Conservation (phyloP, 1,139 yeast species). For the Taphrina confusa region DNA sequence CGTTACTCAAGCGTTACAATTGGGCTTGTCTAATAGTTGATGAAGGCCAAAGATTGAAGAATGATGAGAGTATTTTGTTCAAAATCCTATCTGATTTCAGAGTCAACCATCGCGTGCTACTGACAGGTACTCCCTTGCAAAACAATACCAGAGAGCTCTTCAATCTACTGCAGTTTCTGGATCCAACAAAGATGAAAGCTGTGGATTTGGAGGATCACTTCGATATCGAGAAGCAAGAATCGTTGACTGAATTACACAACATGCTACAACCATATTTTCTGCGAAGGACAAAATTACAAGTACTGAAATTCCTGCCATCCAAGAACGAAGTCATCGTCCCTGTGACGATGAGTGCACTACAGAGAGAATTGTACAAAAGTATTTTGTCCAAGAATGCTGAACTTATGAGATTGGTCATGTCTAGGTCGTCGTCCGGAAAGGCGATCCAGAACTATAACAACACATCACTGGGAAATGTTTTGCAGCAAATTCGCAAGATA, state of each 20-base stretch:
- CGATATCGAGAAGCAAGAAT: slow-evolving; percentile 34
- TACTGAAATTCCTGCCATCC: slow-evolving; percentile 39
- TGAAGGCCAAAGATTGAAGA: slow-evolving; percentile 88
- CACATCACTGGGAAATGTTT: slow-evolving; percentile 37
- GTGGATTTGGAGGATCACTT: slow-evolving; percentile 32
- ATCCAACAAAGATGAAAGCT: slow-evolving; percentile 38
- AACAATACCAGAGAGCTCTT: slow-evolving; percentile 76
- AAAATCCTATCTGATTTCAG: slow-evolving; percentile 71
- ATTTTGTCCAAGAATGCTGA: slow-evolving; percentile 40
- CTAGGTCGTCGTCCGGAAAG: slow-evolving; percentile 28
- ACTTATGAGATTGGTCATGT: slow-evolving; percentile 36
- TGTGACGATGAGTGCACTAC: slow-evolving; percentile 40
- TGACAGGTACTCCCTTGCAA: slow-evolving; percentile 86
- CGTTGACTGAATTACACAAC: slow-evolving; percentile 38
- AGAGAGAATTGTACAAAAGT: slow-evolving; percentile 39
- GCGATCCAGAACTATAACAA: slow-evolving; percentile 36
- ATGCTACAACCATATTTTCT: slow-evolving; percentile 39
- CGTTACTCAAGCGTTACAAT: slow-evolving; percentile 63
- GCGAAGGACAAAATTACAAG: slow-evolving; percentile 41
- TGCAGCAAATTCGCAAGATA: slow-evolving; percentile 40
- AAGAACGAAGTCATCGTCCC: slow-evolving; percentile 41
- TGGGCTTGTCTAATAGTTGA: slow-evolving; percentile 89
- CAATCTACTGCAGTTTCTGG: slow-evolving; percentile 40
- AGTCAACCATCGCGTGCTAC: slow-evolving; percentile 72
- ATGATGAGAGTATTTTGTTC: slow-evolving; percentile 71